Evolutionary conservation across 257 asterid species (phyloP), one percentile per base, ranked within the genome.

Genomic region (Salvia hispanica): DNA sequence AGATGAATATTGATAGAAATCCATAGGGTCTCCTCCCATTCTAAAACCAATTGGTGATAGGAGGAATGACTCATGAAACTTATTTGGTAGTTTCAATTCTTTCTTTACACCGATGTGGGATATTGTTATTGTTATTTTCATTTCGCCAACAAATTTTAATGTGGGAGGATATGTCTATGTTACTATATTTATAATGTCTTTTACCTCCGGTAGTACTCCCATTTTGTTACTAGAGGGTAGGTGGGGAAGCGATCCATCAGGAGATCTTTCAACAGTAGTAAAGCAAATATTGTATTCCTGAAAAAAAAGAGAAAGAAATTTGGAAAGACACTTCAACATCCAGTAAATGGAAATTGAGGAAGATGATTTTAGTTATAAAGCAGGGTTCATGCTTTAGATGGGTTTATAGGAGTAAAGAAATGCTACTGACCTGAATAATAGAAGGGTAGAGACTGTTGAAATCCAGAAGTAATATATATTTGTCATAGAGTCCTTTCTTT

Each of bases 371-470:
- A 73, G 15, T 36, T 6, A 45, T 43, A 56, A 39, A 47, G 21
- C 21, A 39, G 44, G 69, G 62, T 48, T 66, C 65, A 70, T 46
- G 60, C 58, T 31, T 6, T 15, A 47, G 46, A 77, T 62, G 48
- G 58, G 57, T 37, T 55, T 67, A 53, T 52, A 36, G 63, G 44
- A 55, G 67, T 39, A 46, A 74, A 33, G 61, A 31, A 67, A 57
- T 66, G 75, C 52, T 66, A 64, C 71, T 75, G 54, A 88, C 99
- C 97, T 87, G 99, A 82, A 94, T 94, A 69, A 94, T 94, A 58
- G 99, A 94, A 71, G 99, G 99, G 82, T 94, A 94, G 66, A 94
- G 97, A 79, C 99, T 94, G 88, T 94, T 94, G 85, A 94, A 94
- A 83, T 94, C 99, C 80, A 94, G 81, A 73, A 94, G 96, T 73